These are phyloP conservation scores for Handroanthus guayacan DNA, from an alignment of 257 asterid genomes.

Conservation along the genomic window DNA sequence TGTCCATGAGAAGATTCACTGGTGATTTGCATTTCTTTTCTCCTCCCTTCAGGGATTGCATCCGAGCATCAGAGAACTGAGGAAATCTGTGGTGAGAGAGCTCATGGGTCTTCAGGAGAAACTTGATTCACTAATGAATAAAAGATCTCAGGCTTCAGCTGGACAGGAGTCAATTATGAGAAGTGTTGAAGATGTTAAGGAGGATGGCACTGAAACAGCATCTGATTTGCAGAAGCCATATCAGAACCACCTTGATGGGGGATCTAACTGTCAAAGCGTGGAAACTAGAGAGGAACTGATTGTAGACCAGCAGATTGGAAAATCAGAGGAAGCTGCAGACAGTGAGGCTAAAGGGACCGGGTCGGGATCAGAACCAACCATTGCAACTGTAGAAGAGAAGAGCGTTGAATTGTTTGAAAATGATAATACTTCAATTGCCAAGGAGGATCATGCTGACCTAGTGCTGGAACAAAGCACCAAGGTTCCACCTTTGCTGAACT, in stretches of 20 bases:
- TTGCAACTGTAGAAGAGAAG: slow-evolving; percentile 11
- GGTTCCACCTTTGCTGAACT: not conserved
- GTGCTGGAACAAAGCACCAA: slow-evolving; percentile 12
- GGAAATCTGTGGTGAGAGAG: slow-evolving; percentile 71
- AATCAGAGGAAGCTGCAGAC: slow-evolving; percentile 17
- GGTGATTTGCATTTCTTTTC: not conserved
- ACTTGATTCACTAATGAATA: slow-evolving; percentile 47
- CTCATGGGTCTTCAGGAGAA: slow-evolving; percentile 76
- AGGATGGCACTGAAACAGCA: slow-evolving; percentile 5
- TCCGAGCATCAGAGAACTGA: slow-evolving; percentile 60
- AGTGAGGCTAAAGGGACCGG: not conserved
- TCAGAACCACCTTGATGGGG: slow-evolving; percentile 31
- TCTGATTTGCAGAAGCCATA: slow-evolving; percentile 20
- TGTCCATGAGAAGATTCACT: not conserved
- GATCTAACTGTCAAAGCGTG: not conserved
- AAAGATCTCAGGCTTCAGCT: slow-evolving; percentile 27
- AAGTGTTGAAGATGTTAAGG: slow-evolving; percentile 31
- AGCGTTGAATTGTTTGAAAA: slow-evolving; percentile 28
- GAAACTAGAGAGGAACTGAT: slow-evolving; percentile 26
- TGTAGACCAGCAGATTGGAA: not conserved
- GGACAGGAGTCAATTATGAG: slow-evolving; percentile 23
- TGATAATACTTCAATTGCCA: slow-evolving; percentile 3
- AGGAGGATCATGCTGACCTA: slow-evolving; percentile 6
- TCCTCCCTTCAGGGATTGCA: slow-evolving; percentile 58
- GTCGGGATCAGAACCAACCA: slow-evolving; percentile 14